Percentiles rank a stretch among this genome's conserved stretches.
These are phyloP conservation scores for Lentithecium fluviatile DNA, from an alignment of 495 filamentous ascomycete genomes.

Conservation along the genomic window DNA sequence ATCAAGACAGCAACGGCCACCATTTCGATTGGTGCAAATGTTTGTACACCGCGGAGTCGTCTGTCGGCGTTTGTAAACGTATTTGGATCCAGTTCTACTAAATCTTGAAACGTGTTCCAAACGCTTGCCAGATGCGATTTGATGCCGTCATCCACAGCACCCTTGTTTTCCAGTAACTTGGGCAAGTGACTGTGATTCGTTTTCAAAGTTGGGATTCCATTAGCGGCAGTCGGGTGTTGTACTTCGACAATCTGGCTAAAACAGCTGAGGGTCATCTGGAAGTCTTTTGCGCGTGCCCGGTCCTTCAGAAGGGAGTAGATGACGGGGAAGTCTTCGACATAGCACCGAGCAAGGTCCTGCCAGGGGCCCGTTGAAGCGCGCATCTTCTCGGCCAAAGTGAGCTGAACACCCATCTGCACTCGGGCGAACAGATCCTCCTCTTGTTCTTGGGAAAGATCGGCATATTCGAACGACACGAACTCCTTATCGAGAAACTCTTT, in stretches of 20 bases:
- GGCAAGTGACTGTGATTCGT: conserved; percentile 15
- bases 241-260: conserved; percentile 37
- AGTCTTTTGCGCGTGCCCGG: conserved; percentile 19
- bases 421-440: conserved; percentile 53
- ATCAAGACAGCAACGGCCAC: conserved; percentile 48
- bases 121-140: conserved; percentile 31
- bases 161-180: conserved; percentile 20
- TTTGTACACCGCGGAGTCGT: conserved; percentile 37
- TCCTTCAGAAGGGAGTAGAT: conserved; percentile 36
- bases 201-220: conserved; percentile 28
- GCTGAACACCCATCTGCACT: conserved; percentile 50
- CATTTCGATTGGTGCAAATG: conserved; percentile 51
- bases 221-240: conserved; percentile 23
- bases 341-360: conserved; percentile 46
- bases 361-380: conserved; percentile 48
- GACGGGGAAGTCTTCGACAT: conserved; percentile 45
- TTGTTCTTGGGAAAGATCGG: conserved; percentile 42
- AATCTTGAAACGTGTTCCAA: conserved; percentile 28
- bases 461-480: conserved; percentile 49
- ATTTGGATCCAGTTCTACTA: conserved; percentile 29
- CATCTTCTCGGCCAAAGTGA: conserved; percentile 53
- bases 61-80: conserved; percentile 36
- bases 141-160: conserved; percentile 21
- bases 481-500: conserved; percentile 41
- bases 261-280: conserved; percentile 26